These are phyloP conservation scores for Mycena sanguinolenta DNA, from an alignment of 768 basidiomycete species.

Conservation along the genomic window DNA sequence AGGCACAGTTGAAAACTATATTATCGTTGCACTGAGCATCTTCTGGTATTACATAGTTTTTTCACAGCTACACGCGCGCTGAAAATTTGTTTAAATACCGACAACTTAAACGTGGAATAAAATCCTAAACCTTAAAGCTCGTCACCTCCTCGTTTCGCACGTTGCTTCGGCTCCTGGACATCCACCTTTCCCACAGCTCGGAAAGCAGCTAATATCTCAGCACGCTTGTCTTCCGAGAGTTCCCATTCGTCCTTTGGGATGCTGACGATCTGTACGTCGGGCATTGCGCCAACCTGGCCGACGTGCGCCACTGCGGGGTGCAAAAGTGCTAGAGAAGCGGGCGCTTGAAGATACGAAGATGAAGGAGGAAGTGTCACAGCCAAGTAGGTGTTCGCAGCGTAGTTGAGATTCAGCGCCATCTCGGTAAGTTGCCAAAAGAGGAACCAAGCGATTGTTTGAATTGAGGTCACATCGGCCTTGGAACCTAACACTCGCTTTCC, in stretches of 20 bases:
- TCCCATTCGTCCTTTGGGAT: slow-evolving; percentile 56
- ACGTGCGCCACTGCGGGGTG: slow-evolving; percentile 54
- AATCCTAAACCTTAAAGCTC: too few species aligned
- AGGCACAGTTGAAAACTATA: too few species aligned
- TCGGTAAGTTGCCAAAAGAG: too few species aligned
- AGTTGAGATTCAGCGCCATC: slow-evolving; percentile 50
- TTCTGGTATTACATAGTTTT: too few species aligned
- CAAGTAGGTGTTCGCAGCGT: slow-evolving; percentile 57
- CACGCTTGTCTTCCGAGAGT: slow-evolving; percentile 37
- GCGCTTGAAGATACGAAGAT: slow-evolving; percentile 49
- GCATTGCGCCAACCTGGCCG: slow-evolving; percentile 57
- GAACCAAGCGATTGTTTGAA: too few species aligned
- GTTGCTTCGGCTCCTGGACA: slow-evolving; percentile 51
- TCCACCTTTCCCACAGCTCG: slow-evolving; percentile 52
- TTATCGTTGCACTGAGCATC: too few species aligned
- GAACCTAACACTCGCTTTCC: too few species aligned
- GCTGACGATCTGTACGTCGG: slow-evolving; percentile 61
- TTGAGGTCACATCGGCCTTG: too few species aligned
- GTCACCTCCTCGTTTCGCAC: slow-evolving; percentile 52
- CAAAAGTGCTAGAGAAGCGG: slow-evolving; percentile 45
- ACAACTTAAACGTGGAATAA: too few species aligned
- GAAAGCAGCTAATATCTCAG: slow-evolving; percentile 48
- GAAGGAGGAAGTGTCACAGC: slow-evolving; percentile 55
- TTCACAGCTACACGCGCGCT: too few species aligned
- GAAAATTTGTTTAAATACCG: too few species aligned